A percentile compares a stretch with the other conserved stretches of the same genome.
Evolutionary conservation across 768 basidiomycete species (phyloP).

Genomic region (Amanita pseudoporphyria): DNA sequence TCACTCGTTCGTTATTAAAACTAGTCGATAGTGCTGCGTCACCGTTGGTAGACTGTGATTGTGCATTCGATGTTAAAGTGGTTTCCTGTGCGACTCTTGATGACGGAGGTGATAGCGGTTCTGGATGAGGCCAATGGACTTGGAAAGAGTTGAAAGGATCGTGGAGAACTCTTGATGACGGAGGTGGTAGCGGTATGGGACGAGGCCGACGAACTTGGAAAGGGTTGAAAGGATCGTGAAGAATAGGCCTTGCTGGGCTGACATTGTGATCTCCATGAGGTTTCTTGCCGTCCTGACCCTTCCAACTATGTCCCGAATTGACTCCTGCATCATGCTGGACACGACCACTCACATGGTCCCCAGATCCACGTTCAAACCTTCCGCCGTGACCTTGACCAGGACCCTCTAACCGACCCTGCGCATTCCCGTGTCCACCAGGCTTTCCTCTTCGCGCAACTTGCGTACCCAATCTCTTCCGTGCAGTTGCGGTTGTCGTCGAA

Average conservation of each 20-base stretch:
- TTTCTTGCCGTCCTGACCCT: neutral
- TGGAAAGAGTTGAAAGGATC: neutral
- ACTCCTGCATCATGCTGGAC: neutral
- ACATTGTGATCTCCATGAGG: neutral
- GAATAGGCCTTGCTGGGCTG: neutral
- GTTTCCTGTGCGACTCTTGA: neutral
- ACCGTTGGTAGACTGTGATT: too few species aligned
- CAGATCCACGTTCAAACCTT: neutral
- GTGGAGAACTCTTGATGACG: neutral
- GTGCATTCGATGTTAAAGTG: neutral
- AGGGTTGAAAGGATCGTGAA: neutral
- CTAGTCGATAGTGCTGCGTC: neutral
- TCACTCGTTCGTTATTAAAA: neutral
- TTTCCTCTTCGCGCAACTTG: neutral
- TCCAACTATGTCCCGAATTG: neutral
- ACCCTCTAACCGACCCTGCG: neutral
- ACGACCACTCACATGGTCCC: neutral
- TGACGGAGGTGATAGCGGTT: neutral
- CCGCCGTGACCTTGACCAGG: neutral
- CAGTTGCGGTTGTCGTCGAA: neutral
- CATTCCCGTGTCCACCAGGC: neutral
- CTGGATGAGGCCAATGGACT: neutral
- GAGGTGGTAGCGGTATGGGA: neutral
- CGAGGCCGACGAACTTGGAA: neutral
- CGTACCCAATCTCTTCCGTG: neutral